Base-by-base conservation (phyloP, 192 early-diverging fungal species). In the Coemansia reversa region DNA sequence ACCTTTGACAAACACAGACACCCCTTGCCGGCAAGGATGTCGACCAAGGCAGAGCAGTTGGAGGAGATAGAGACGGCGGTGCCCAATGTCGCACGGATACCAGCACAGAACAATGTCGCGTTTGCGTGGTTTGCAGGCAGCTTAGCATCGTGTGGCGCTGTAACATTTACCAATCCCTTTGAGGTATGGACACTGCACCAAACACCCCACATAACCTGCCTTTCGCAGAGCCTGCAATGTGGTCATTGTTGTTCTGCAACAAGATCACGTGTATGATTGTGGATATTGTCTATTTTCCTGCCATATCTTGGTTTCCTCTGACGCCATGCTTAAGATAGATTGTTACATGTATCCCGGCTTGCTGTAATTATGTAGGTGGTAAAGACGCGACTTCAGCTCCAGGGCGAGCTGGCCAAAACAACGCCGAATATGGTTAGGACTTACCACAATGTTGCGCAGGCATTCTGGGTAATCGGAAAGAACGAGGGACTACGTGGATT, bases 161-260 rank as follows among this genome's bases (percentile, higher is more conserved):
- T 95, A 24, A 98, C 95, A 7, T 89, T 98, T 58, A 94, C 93
- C n/a, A 98, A 98, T 79, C 94, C 94, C 1, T 88, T 90, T 75
- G 94, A 97, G 87, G 92, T 93, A 79, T 32, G 30, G 33, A 8
- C 28, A 32, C 30, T 32, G 30, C 30, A 18, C 2, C 51, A 20
- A 23, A 11, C 28, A 28, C n/a, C 24, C 51, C 23, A 23, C 51
- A n/a, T 53, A 14, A 16, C 30, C 30, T 7, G 30, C 30, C 4
- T 32, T 32, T 7, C 30, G 30, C 30, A 32, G 4, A 32, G 30
- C 7, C 30, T 32, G 30, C 51, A 52, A 52, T 8, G 16, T 35
- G 12, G 30, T 16, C 8, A 28, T 53, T 14, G 51, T 53, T 28
- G 51, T 22, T 53, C 51, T 28, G 23, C 23, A 25, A 23, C 3